Conservation (phyloP, 2,329 filamentous ascomycete species). For the Trichoderma lentiforme region DNA sequence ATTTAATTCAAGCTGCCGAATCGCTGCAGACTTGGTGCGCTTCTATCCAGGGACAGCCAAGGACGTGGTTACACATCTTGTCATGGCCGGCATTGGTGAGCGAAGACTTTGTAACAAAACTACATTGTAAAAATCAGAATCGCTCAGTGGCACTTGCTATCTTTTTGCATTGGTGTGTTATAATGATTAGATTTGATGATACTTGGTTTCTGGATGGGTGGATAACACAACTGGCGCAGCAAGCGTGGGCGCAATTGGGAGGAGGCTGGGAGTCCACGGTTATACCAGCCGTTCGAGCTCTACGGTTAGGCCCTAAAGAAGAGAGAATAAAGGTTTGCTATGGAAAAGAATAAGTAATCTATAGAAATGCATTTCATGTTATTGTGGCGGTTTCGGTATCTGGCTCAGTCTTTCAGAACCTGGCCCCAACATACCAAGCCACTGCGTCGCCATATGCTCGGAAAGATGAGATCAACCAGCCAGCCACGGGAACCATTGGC, state of each 20-base stretch:
- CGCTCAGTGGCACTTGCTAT: not conserved
- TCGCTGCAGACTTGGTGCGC: not conserved
- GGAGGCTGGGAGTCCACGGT: not conserved
- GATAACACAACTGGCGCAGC: not conserved
- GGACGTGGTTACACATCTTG: not conserved
- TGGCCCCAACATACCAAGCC: too few relatives aligned
- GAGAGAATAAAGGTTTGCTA: not conserved
- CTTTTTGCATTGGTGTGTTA: not conserved
- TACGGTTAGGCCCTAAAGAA: not conserved
- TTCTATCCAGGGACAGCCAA: not conserved
- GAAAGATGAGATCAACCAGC: too few relatives aligned
- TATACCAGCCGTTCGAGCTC: not conserved
- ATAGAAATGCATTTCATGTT: not conserved
- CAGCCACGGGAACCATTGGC: too few relatives aligned
- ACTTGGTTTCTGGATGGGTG: not conserved
- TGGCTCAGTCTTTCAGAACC: too few relatives aligned
- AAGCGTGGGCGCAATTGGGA: not conserved
- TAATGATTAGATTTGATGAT: not conserved
- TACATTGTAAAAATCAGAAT: not conserved
- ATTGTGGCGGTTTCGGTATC: too few relatives aligned
- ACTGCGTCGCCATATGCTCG: too few relatives aligned
- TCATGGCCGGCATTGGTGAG: not conserved
- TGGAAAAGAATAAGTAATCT: not conserved
- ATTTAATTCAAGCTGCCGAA: not conserved
- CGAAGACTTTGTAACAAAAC: not conserved